These are phyloP conservation scores for Leccinellum luteum DNA, from an alignment of 768 basidiomycete species.

Conservation along the genomic window DNA sequence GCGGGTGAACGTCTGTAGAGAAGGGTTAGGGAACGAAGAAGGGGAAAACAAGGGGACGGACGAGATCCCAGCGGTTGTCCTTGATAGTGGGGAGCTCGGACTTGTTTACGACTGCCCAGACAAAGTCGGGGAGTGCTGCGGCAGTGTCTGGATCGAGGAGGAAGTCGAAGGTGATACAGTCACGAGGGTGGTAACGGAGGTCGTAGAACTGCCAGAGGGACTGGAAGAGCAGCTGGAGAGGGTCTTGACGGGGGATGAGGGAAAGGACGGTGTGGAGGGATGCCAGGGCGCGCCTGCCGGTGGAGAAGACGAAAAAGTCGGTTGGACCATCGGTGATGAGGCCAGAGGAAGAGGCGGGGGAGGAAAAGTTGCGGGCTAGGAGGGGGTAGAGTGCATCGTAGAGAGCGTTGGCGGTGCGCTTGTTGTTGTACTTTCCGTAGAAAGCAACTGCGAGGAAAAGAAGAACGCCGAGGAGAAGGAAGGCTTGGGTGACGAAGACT, in stretches of 20 bases:
- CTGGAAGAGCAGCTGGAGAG: constrained; percentile 64
- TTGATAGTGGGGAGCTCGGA: constrained; percentile 69
- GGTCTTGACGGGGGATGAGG: constrained; percentile 81
- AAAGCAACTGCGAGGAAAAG: constrained; percentile 56
- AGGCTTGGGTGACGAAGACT: constrained; percentile 68
- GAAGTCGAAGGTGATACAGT: constrained; percentile 78
- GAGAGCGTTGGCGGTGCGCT: constrained; percentile 62
- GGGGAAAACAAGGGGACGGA: constrained; percentile 38
- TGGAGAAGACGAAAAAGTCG: constrained; percentile 85
- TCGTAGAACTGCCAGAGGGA: constrained; percentile 64
- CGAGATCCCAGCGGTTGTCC: constrained; percentile 82
- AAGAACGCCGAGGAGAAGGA: constrained; percentile 50
- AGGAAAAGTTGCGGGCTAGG: constrained; percentile 73
- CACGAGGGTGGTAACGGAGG: constrained; percentile 65
- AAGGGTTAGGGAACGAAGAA: constrained; percentile 1
- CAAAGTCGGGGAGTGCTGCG: constrained; percentile 57
- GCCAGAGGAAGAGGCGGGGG: constrained; percentile 49
- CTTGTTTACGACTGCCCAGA: constrained; percentile 84
- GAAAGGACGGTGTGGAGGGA: constrained; percentile 80
- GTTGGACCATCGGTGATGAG: constrained; percentile 67
- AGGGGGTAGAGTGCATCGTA: constrained; percentile 56
- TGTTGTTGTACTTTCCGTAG: constrained; percentile 61
- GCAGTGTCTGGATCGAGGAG: constrained; percentile 47
- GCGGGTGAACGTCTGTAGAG: constrained; percentile 73
- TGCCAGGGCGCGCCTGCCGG: constrained; percentile 73